Conservation (phyloP, 495 filamentous ascomycete genomes). For the Lasiosphaeris hirsuta region DNA sequence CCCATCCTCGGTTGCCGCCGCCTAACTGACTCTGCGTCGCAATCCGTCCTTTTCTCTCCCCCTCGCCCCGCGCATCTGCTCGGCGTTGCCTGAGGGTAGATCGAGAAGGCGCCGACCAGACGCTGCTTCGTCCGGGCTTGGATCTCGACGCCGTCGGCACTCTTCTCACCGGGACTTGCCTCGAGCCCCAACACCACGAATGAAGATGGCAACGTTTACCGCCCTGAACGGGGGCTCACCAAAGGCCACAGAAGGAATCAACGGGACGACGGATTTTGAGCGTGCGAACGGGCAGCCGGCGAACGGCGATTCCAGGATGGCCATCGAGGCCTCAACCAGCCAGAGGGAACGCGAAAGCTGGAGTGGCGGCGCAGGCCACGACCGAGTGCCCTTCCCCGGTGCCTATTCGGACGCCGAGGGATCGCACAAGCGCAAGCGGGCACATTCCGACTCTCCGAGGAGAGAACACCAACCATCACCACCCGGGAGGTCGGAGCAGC, state of each 20-base stretch:
- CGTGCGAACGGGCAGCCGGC: slow-evolving; percentile 22
- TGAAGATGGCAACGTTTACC: slow-evolving; percentile 46
- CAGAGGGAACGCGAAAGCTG: slow-evolving; percentile 34
- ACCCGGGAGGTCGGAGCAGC: slow-evolving; percentile 21
- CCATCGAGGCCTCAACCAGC: slow-evolving; percentile 27
- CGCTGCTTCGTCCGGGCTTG: neutral
- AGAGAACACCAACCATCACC: slow-evolving; percentile 30
- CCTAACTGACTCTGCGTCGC: neutral
- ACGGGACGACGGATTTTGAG: slow-evolving; percentile 26
- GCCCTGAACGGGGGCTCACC: slow-evolving; percentile 48
- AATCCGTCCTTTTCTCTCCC: neutral
- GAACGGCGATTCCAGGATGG: slow-evolving; percentile 29
- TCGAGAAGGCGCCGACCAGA: neutral
- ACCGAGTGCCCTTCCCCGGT: slow-evolving; percentile 35
- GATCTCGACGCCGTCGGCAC: neutral
- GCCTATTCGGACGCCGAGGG: slow-evolving; percentile 39
- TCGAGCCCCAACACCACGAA: slow-evolving; percentile 17
- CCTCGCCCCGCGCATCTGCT: neutral
- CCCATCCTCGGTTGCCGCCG: neutral
- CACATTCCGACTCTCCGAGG: slow-evolving; percentile 41
- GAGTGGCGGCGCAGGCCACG: slow-evolving; percentile 30
- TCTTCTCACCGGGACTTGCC: neutral
- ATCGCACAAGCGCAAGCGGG: slow-evolving; percentile 54
- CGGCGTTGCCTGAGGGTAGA: neutral
- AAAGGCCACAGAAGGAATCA: slow-evolving; percentile 34